These are phyloP conservation scores for Globisporangium mamillatum DNA, from an alignment of 352 stramenopile genomes.

Conservation along the genomic window DNA sequence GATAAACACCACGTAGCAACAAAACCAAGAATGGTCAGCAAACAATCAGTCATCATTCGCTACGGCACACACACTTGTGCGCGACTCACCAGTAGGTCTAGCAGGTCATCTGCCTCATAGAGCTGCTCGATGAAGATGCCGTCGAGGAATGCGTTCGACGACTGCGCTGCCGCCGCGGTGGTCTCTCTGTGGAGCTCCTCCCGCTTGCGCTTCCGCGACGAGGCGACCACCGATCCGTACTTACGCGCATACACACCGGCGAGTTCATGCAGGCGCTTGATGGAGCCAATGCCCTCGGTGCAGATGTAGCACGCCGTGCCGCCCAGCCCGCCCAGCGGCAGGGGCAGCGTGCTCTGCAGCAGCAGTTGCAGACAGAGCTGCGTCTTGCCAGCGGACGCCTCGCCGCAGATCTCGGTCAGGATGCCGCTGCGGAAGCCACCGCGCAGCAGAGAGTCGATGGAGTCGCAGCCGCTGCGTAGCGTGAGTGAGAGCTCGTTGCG, in stretches of 20 bases:
- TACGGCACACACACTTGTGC: background rate
- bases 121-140: slow-evolving; percentile 78
- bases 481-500: slow-evolving; percentile 24
- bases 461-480: slow-evolving; percentile 52
- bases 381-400: slow-evolving; percentile 76
- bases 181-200: background rate
- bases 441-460: slow-evolving; percentile 50
- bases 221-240: slow-evolving; percentile 37
- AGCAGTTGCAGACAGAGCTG: slow-evolving; percentile 77
- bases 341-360: slow-evolving; percentile 58
- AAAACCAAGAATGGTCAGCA: background rate
- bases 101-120: slow-evolving; percentile 62
- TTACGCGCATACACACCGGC: slow-evolving; percentile 43
- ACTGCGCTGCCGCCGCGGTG: background rate
- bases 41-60: background rate
- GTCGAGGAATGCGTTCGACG: slow-evolving; percentile 53
- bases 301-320: slow-evolving; percentile 77
- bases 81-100: slow-evolving; percentile 52
- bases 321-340: slow-evolving; percentile 46
- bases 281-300: slow-evolving; percentile 66
- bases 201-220: slow-evolving; percentile 53
- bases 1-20: background rate
- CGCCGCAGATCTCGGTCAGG: slow-evolving; percentile 72
- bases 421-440: slow-evolving; percentile 70
- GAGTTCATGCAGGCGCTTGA: slow-evolving; percentile 74